Base-by-base conservation (phyloP, 768 basidiomycete species). In the Suillus weaverae region DNA sequence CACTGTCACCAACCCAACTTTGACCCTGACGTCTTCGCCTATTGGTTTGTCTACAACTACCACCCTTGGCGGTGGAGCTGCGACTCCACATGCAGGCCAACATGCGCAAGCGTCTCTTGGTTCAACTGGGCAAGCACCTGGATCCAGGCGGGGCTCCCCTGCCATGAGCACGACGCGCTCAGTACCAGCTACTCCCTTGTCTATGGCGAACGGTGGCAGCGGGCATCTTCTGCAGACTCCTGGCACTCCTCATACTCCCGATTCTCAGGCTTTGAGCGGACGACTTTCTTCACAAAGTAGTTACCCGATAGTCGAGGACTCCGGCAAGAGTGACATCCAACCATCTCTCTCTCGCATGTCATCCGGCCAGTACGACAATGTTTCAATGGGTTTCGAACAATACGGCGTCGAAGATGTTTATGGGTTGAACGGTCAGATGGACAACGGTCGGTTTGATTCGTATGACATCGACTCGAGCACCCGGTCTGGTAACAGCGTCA, bases 101-200 rank as follows among this genome's bases (percentile, higher is more conserved):
- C 83, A 88, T 64, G 79, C 86, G 14, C 89, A 90, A 66, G 70
- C 71, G 83, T 80, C 62, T 64, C 74, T 66, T 39, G 63, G 67
- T 32, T 67, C 74, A 1, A 65, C 77, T 54, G 68, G 66, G 36
- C 74, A 73, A 41, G 69, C 74, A 7, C 84, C 90, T 0, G 74
- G 81, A 13, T 91, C 91, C 26, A 89, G 92, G 64, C 85, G 91
- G 50, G 86, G 88, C 26, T 94, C 92, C 18, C 92, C 92, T 14
- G 84, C 84, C 61, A 73, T 86, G 20, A 78, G 81, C 41, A 82
- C 87, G 38, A 85, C 90, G 38, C 89, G 92, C 63, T 94, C 92
- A 46, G 92, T 94, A 26, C 92, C 92, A 56, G 91, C 90, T 2
- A 94, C 92, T 4, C 92, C 92, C 26, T 76, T 92, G 8, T 78